Evolutionary conservation across 208 protist species (phyloP).

Genomic region (Leishmania gerbilli): DNA sequence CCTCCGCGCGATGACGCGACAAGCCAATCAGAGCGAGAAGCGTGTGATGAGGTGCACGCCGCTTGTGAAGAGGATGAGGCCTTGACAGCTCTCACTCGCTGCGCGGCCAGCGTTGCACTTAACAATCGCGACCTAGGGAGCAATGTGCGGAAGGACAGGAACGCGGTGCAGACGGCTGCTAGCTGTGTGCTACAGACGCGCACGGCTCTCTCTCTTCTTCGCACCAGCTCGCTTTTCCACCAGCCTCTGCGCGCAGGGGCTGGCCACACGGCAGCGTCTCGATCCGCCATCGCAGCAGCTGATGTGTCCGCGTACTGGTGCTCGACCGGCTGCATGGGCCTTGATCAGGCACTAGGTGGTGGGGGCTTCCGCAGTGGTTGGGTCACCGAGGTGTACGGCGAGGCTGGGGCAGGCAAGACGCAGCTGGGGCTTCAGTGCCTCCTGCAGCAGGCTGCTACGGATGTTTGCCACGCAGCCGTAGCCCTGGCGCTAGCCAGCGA

Average conservation of each 20-base stretch:
- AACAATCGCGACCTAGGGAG: neutral
- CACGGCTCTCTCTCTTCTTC: slow-evolving; percentile 18
- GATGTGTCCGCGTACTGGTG: slow-evolving; percentile 20
- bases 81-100: slow-evolving; percentile 7
- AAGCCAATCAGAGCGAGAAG: neutral
- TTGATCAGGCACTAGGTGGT: slow-evolving; percentile 41
- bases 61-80: slow-evolving; percentile 2
- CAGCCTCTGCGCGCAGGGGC: neutral
- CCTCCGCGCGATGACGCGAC: neutral
- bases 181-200: neutral
- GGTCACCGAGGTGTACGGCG: slow-evolving; percentile 71
- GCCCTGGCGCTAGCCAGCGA: slow-evolving; percentile 13
- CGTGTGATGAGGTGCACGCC: neutral
- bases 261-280: neutral
- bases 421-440: slow-evolving; percentile 69
- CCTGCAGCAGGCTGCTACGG: slow-evolving; percentile 45
- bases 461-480: slow-evolving; percentile 19
- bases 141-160: no score
- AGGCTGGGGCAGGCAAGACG: slow-evolving; percentile 82
- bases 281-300: neutral
- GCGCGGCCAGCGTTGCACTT: slow-evolving; percentile 3
- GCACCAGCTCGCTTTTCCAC: neutral
- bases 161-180: neutral
- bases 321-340: slow-evolving; percentile 37
- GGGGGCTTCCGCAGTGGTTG: slow-evolving; percentile 56